Evolutionary conservation across 164 flowering plant genomes (phyloP).

Genomic region (Vitis riparia): DNA sequence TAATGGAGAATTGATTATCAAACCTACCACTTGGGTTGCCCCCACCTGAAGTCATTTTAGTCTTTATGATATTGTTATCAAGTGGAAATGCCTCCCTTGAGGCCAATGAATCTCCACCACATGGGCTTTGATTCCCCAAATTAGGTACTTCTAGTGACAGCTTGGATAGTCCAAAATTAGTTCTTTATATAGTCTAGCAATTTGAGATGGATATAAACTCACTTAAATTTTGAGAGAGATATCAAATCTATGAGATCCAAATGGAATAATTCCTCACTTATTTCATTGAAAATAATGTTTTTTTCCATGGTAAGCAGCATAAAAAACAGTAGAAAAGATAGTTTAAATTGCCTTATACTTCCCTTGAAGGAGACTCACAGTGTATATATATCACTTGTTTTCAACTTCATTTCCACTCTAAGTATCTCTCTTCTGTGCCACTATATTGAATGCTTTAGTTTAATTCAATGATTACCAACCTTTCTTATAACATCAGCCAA

Average conservation of each 20-base stretch:
- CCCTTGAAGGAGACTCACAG: too few relatives aligned
- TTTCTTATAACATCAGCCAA: too few relatives aligned
- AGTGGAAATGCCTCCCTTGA: not conserved
- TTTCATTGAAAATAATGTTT: too few relatives aligned
- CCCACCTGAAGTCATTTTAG: not conserved
- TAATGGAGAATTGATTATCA: not conserved
- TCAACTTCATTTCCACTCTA: too few relatives aligned
- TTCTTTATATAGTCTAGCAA: not conserved
- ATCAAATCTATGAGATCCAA: not conserved
- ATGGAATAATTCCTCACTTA: not conserved
- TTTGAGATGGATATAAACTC: not conserved
- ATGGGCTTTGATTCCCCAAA: not conserved
- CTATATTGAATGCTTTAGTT: too few relatives aligned
- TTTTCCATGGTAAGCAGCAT: too few relatives aligned
- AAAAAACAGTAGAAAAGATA: too few relatives aligned
- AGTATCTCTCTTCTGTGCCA: too few relatives aligned
- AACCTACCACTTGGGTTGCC: not conserved
- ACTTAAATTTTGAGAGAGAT: not conserved
- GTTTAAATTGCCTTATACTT: too few relatives aligned
- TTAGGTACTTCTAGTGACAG: not conserved
- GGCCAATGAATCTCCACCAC: not conserved
- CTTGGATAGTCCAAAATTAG: not conserved
- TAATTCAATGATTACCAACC: too few relatives aligned
- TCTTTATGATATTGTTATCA: conserved; percentile 1
- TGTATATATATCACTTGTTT: too few relatives aligned